Conservation (phyloP, 208 protist genomes). For the Leishmania braziliensis region DNA sequence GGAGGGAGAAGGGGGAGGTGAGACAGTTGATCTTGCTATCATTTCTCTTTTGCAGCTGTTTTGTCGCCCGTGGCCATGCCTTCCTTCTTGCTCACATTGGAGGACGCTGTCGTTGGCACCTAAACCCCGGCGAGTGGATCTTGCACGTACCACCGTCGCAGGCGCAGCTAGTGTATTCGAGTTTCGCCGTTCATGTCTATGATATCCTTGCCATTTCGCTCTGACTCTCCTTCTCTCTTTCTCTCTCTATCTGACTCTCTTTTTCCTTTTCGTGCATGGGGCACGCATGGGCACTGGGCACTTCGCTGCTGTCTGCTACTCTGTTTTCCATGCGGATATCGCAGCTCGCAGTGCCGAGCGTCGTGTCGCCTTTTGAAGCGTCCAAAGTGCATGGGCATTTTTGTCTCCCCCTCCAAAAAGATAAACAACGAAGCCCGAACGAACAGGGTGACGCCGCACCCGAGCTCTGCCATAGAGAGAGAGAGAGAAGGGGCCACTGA, state of each 20-base stretch:
- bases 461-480: background rate
- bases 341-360: background rate
- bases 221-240: background rate
- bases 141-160: background rate
- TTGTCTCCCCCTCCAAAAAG: background rate
- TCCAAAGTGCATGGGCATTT: background rate
- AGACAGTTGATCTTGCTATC: background rate
- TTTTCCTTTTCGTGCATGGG: background rate
- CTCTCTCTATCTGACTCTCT: conserved; percentile 7
- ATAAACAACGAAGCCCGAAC: background rate
- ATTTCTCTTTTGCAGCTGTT: background rate
- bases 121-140: background rate
- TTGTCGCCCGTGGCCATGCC: background rate
- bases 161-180: background rate
- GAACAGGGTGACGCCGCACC: background rate
- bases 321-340: background rate
- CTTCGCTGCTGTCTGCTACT: background rate
- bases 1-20: background rate
- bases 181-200: background rate
- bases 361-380: background rate
- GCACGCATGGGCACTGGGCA: background rate
- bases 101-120: background rate
- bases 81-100: background rate
- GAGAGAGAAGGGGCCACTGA: background rate
- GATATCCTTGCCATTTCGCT: background rate